Evolutionary conservation across 805 yeast species (phyloP), one percentile per base, ranked within the genome.

Genomic region (Starmerella bombi): DNA sequence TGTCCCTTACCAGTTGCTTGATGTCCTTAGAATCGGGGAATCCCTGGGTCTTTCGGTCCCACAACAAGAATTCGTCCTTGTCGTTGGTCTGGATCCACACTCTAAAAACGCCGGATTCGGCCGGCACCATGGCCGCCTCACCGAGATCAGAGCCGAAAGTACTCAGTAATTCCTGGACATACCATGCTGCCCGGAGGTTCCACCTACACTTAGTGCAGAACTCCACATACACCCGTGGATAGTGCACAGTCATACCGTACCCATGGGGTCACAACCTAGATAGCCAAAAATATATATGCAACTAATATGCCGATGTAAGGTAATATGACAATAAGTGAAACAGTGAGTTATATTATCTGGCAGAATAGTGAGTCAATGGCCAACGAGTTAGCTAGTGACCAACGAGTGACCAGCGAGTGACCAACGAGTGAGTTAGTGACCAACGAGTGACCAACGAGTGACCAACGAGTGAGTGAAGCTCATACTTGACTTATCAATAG

Each of bases 151-250:
- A 57, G 3, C 75, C 77, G 58, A 83, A 85, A 0, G 95, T 85
- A 53, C 80, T 83, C n/a, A 84, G 60, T 1, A 85, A 62, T 58
- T 84, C 95, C 56, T 81, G 94, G 25, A 75, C 63, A 50, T 82
- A 82, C 94, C 94, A 85, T 0, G 82, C 70, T 2, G 94, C 93
- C 10, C 95, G 63, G 35, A 82, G 69, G 51, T 80, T 80, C 95
- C 95, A 84, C 53, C 80, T 79, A 64, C 95, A 84, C 54, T 71
- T 73, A 29, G 80, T 78, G 56, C 95, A 84, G 60, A 77, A 84
- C 49, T 72, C 68, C 32, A 84, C 82, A 4, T 73, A 62, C 2
- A 84, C 71, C 33, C 74, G 63, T 2, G 93, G 91, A 43, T 66
- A 74, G 23, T 46, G 44, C 23, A 44, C 25, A 17, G 25, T 40